Evolutionary conservation across 495 filamentous ascomycete species (phyloP).

Genomic region (Aspergillus indologenus): DNA sequence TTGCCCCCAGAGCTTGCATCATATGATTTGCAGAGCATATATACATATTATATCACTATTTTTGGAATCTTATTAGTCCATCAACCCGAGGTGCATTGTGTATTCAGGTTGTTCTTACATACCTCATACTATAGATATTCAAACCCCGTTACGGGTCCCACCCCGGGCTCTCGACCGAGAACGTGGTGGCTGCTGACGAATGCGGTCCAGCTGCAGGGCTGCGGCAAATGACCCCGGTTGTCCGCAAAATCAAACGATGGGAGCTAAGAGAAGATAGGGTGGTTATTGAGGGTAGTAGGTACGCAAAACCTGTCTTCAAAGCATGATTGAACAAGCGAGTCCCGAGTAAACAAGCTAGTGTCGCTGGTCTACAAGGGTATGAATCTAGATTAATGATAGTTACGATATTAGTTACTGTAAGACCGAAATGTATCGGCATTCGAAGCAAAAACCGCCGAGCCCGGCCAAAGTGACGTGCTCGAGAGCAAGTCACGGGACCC

Average conservation of each 20-base stretch:
- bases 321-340: no score
- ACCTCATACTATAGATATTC: not conserved
- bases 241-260: not conserved
- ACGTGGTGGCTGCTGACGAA: not conserved
- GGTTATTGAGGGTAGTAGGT: no score
- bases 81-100: no score
- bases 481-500: conserved; percentile 32
- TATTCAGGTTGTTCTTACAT: no score
- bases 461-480: conserved; percentile 35
- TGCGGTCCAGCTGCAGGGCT: not conserved
- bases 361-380: no score
- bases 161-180: conserved; percentile 9
- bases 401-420: no score
- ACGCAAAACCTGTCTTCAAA: no score
- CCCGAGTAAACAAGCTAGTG: no score
- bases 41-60: not conserved
- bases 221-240: not conserved
- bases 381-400: no score
- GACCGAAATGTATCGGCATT: conserved; percentile 2
- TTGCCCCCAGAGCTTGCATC: conserved; percentile 3
- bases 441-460: conserved; percentile 24
- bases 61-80: not conserved
- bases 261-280: no score
- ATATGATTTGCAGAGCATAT: conserved; percentile 2
- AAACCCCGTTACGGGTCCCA: not conserved